Base-by-base conservation (phyloP, 2,329 filamentous ascomycete species). In the Microcyclospora tardicrescens region DNA sequence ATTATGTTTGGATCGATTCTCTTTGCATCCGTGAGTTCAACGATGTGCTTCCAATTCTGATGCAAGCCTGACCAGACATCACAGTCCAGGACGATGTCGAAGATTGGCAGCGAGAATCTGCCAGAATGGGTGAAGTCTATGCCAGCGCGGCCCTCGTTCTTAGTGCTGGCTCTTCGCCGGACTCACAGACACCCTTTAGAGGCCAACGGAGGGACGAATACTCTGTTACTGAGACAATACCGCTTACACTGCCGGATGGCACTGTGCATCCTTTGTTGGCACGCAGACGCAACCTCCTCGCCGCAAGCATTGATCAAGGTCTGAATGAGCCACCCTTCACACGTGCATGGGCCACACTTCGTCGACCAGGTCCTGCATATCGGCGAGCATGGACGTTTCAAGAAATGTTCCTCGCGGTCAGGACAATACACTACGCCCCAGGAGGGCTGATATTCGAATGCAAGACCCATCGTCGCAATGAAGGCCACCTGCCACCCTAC, bases 371-470 rank as follows among this genome's bases (percentile, higher is more conserved):
- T 11, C 41, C 41, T 16, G 24, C 39, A 6, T 43, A 37, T 30
- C 35, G 30, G 12, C 33, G 41, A 28, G 41, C 41, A 4, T 43
- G 41, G 41, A 36, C 33, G n/a, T 43, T 43, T 30, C 41, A 43
- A 39, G 41, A 40, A 31, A n/a, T 34, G 10, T 34, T 33, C 28
- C 29, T 43, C 8, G 30, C 37, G 5, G 16, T 27, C 5, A 37
- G 41, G n/a, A 40, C 33, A 6, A 16, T 40, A 6, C 37, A 39
- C 37, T 43, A 34, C 31, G 16, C 29, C 2, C 24, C 34, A n/a
- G 34, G 34, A 10, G 14, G 34, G 12, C 34, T 39, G 14, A 35
- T 36, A n/a, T 43, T 39, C 34, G 37, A 43, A 39, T 43, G 41
- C 15, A 28, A 31, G 11, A 40, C 41, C 14, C 37, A 43, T 32